These are phyloP conservation scores for Casaregolazyma suthepensis DNA, from an alignment of 1,139 yeast genomes.

Conservation along the genomic window DNA sequence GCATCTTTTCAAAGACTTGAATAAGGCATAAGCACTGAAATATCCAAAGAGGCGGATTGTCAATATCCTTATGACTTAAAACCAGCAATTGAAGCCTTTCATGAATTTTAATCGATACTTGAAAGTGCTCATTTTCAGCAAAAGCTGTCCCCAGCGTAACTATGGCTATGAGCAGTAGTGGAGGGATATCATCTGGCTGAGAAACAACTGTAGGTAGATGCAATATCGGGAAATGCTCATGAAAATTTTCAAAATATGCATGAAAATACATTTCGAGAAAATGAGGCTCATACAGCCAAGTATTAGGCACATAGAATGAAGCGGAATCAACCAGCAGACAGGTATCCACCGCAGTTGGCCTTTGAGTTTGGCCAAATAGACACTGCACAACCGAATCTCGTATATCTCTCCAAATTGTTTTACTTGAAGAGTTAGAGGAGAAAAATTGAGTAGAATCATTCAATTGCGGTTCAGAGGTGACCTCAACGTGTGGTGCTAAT, in stretches of 20 bases:
- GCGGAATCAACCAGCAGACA: conserved; percentile 18
- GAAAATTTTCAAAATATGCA: conserved; percentile 26
- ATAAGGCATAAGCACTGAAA: conserved; percentile 54
- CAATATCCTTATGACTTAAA: conserved; percentile 22
- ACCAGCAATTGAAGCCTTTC: conserved; percentile 24
- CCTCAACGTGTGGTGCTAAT: neutral
- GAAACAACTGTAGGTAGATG: conserved; percentile 24
- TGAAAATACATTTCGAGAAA: conserved; percentile 17
- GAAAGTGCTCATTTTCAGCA: conserved; percentile 21
- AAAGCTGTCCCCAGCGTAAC: conserved; percentile 26
- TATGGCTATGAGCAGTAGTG: conserved; percentile 26
- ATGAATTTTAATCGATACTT: conserved; percentile 23
- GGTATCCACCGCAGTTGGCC: conserved; percentile 14
- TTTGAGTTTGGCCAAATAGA: conserved; percentile 12
- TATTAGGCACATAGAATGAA: conserved; percentile 15
- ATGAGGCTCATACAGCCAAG: conserved; percentile 20
- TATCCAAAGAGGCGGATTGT: conserved; percentile 43
- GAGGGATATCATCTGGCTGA: conserved; percentile 25
- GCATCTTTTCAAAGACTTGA: conserved; percentile 57
- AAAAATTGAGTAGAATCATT: too few species aligned
- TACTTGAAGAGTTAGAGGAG: too few species aligned
- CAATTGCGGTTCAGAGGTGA: neutral
- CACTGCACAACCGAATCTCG: conserved; percentile 14
- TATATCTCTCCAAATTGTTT: neutral
- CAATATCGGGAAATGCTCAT: conserved; percentile 30